phyloP scores from a whole-genome alignment of 2,329 filamentous ascomycete species.

The Ceratocystis cacaofunesta region DNA sequence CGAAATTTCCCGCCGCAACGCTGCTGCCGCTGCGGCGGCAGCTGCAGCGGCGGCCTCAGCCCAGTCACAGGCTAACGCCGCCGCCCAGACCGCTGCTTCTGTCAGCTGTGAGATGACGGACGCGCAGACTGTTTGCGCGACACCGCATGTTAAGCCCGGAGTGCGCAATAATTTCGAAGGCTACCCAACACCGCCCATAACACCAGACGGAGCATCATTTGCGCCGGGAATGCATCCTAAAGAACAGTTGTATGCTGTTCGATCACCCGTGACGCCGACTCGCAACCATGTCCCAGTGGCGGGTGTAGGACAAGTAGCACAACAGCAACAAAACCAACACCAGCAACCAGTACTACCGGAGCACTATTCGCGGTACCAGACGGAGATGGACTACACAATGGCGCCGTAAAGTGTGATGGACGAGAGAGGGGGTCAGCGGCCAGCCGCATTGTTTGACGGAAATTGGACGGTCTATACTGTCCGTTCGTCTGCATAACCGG shows the following conservation, averaged over 20 bases:
- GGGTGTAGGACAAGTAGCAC: background rate
- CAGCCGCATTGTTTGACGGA: too few relatives aligned
- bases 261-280: constrained; percentile 49
- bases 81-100: constrained; percentile 58
- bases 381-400: constrained; percentile 16
- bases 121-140: constrained; percentile 49
- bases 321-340: constrained; percentile 21
- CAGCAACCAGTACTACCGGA: constrained; percentile 16
- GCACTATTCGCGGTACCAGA: constrained; percentile 12
- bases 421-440: background rate
- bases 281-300: constrained; percentile 29
- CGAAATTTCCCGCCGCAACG: constrained; percentile 35
- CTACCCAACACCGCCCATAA: constrained; percentile 75
- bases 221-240: constrained; percentile 33
- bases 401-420: constrained; percentile 6
- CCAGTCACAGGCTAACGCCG: constrained; percentile 20
- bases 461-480: background rate
- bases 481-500: background rate
- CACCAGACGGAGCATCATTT: constrained; percentile 53
- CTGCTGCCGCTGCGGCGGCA: constrained; percentile 21
- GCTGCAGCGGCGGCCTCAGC: constrained; percentile 40
- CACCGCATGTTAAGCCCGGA: constrained; percentile 55
- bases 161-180: constrained; percentile 48
- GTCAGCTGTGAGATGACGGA: constrained; percentile 35
- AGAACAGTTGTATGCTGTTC: constrained; percentile 32